phyloP scores from a whole-genome alignment of 1,284 basidiomycete species.

The Calocybe gambosa region DNA sequence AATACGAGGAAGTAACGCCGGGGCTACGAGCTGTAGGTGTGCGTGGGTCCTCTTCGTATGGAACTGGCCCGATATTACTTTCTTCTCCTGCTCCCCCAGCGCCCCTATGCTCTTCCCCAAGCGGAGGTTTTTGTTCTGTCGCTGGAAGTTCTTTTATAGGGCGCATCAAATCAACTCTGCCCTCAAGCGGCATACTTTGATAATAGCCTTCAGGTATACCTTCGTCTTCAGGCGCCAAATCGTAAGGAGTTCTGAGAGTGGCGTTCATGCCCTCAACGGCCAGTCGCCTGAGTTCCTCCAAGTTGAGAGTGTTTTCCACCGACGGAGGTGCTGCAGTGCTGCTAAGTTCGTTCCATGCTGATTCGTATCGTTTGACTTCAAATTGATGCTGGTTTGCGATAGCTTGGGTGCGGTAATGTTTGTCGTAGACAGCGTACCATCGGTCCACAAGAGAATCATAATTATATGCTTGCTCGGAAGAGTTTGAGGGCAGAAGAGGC shows the following conservation, averaged over 20 bases:
- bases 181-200: slow-evolving; percentile 74
- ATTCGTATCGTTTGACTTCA: slow-evolving; percentile 61
- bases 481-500: slow-evolving; percentile 21
- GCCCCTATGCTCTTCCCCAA: not conserved
- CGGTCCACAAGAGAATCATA: slow-evolving; percentile 78
- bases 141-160: slow-evolving; percentile 33
- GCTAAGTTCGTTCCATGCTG: slow-evolving; percentile 64
- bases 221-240: slow-evolving; percentile 31
- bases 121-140: slow-evolving; percentile 17
- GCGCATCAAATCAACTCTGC: slow-evolving; percentile 79
- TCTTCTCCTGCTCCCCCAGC: not conserved
- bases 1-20: slow-evolving; percentile 15
- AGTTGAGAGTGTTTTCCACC: slow-evolving; percentile 37
- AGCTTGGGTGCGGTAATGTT: slow-evolving; percentile 62
- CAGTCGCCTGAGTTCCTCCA: slow-evolving; percentile 66
- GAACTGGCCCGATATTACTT: not conserved
- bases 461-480: slow-evolving; percentile 51
- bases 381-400: slow-evolving; percentile 44
- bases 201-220: slow-evolving; percentile 51
- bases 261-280: slow-evolving; percentile 54
- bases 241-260: slow-evolving; percentile 15
- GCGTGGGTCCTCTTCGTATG: slow-evolving; percentile 13
- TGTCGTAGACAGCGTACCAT: slow-evolving; percentile 91
- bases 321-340: slow-evolving; percentile 20
- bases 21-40: slow-evolving; percentile 15